Percentiles rank a stretch among this genome's conserved stretches.
Conservation (phyloP, 1,139 yeast species). For the Kurtzmaniella quercitrusa region DNA sequence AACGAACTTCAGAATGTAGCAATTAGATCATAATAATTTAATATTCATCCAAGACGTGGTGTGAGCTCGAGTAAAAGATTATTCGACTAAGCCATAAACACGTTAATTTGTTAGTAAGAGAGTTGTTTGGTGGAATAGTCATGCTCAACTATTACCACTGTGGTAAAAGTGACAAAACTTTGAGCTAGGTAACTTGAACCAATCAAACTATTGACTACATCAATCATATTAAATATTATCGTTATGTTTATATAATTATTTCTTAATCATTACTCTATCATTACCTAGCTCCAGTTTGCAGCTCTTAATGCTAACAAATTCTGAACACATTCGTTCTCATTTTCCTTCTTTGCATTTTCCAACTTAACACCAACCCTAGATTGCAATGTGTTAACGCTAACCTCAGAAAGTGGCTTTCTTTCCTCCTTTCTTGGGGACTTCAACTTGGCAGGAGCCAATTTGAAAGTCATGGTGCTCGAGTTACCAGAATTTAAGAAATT, state of each 20-base stretch:
- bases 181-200: too few relatives aligned
- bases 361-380: conserved; percentile 12
- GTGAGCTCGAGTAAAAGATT: too few relatives aligned
- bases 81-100: too few relatives aligned
- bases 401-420: conserved; percentile 29
- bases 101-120: too few relatives aligned
- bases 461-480: conserved; percentile 39
- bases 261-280: background rate
- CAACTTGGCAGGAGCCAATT: conserved; percentile 28
- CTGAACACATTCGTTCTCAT: conserved; percentile 34
- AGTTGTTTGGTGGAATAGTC: too few relatives aligned
- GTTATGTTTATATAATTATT: background rate
- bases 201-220: too few relatives aligned
- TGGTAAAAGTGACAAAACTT: too few relatives aligned
- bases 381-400: conserved; percentile 15
- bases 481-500: conserved; percentile 27
- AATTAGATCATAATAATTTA: too few relatives aligned
- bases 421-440: conserved; percentile 10
- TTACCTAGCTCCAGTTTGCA: conserved; percentile 30
- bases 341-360: conserved; percentile 11
- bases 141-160: too few relatives aligned
- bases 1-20: conserved; percentile 5
- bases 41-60: too few relatives aligned
- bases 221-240: too few relatives aligned
- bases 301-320: conserved; percentile 41